Percentiles rank a stretch among this genome's conserved stretches.
Evolutionary conservation across 2,329 filamentous ascomycete species (phyloP).

Genomic region (Trichoderma arundinaceum): DNA sequence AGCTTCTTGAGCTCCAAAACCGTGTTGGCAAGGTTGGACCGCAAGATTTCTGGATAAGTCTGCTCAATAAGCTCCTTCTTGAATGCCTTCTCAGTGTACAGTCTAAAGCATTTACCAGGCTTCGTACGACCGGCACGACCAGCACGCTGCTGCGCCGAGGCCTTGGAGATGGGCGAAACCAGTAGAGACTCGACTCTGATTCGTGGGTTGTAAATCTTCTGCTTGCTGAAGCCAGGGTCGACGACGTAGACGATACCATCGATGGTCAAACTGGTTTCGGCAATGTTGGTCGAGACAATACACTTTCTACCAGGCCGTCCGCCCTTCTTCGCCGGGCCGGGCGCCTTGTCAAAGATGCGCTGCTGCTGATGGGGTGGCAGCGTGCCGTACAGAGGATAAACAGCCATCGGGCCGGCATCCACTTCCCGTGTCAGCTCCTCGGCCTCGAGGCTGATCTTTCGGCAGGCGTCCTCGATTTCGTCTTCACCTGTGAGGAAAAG

Average conservation of each 20-base stretch:
- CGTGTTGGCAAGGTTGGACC: conserved; percentile 92
- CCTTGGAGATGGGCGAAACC: conserved; percentile 98
- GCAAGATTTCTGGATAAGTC: conserved; percentile 93
- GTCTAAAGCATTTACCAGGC: conserved; percentile 95
- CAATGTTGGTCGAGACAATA: conserved; percentile 96
- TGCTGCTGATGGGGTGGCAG: conserved; percentile 93
- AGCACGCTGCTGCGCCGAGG: conserved; percentile 93
- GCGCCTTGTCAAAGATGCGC: conserved; percentile 90
- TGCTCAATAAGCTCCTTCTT: conserved; percentile 98
- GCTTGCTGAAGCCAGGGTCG: conserved; percentile 98
- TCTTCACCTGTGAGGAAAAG: conserved; percentile 97
- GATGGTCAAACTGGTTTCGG: conserved; percentile 95
- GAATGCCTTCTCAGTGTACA: conserved; percentile 95
- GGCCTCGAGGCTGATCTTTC: conserved; percentile 87
- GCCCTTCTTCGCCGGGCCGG: conserved; percentile 71
- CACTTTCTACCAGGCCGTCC: conserved; percentile 90
- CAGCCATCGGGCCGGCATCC: conserved; percentile 84
- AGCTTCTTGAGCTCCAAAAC: conserved; percentile 97
- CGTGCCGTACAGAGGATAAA: conserved; percentile 94
- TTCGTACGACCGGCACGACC: conserved; percentile 99
- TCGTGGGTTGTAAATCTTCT: conserved; percentile 98
- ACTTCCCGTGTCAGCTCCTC: conserved; percentile 93
- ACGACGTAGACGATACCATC: conserved; percentile 99
- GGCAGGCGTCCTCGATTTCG: conserved; percentile 94
- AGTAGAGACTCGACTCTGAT: conserved; percentile 95